Evolutionary conservation across 1,139 yeast genomes (phyloP), one percentile per base, ranked within the genome.

Genomic region (Kazachstania sp.): DNA sequence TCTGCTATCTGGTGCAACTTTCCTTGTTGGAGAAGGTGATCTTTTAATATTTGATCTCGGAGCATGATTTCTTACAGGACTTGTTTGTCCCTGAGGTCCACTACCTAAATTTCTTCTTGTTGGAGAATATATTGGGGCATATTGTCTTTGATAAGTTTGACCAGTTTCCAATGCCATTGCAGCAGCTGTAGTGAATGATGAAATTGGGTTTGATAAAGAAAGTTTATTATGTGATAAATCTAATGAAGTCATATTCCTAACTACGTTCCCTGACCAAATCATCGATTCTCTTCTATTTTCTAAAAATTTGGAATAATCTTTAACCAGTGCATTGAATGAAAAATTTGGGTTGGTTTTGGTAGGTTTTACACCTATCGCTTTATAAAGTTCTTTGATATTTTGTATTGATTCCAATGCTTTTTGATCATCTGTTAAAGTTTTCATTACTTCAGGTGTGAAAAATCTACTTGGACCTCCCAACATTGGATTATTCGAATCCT

Each of bases 391-490:
- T 45, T 54, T 52, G 3, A 65, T 54, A 28, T 48, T 53, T 5
- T 47, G 52, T 9, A 51, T 39, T 38, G 49, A 51, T 8, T 52
- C 54, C 45, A 65, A 59, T 4, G 58, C 55, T 30, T 49, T 52
- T 50, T 64, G 65, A 3, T 54, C 52, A 41, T 59, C 63, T 1
- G 52, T 55, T 49, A 62, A 53, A 15, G 65, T 59, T n/a, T 52
- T 48, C 16, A 63, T 37, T 12, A 65, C 46, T 0, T 59, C 62
- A 3, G 52, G 37, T 2, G 65, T 60, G 28, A 65, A 41, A 49
- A 65, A 65, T 34, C 67, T 50, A 46, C 67, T 63, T 3, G 63
- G 61, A 3, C 53, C 52, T 18, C 58, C 53, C 12, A 38, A 16
- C 41, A 26, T 43, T 4, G 59, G 54, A 36, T 50, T 54, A 20